Conservation (phyloP, 257 asterid species). For the Solanum phureja region DNA sequence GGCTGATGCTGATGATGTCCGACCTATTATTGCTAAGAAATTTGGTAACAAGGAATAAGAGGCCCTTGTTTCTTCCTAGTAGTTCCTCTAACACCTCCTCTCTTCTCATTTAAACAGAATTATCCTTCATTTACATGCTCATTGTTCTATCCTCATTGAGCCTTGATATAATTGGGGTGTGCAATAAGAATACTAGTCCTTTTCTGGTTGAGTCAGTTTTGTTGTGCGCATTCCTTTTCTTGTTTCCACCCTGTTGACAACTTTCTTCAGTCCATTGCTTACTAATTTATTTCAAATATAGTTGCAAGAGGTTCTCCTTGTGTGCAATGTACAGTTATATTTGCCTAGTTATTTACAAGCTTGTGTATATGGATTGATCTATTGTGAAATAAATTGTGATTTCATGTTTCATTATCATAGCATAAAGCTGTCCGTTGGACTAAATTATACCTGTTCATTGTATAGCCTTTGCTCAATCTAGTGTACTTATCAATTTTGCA, state of each 20-base stretch:
- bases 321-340: slow-evolving; percentile 45
- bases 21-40: slow-evolving; percentile 86
- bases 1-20: slow-evolving; percentile 85
- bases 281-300: slow-evolving; percentile 39
- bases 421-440: background rate
- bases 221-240: background rate
- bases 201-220: slow-evolving; percentile 28
- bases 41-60: slow-evolving; percentile 96
- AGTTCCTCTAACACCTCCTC: slow-evolving; percentile 31
- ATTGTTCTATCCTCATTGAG: slow-evolving; percentile 33
- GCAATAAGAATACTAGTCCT: slow-evolving; percentile 20
- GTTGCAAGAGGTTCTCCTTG: slow-evolving; percentile 28
- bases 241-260: slow-evolving; percentile 4
- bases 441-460: background rate
- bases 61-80: slow-evolving; percentile 40
- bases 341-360: background rate
- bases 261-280: slow-evolving; percentile 14
- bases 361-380: slow-evolving; percentile 1
- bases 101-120: slow-evolving; percentile 4
- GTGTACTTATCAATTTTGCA: background rate
- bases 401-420: background rate
- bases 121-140: slow-evolving; percentile 35
- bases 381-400: slow-evolving; percentile 1
- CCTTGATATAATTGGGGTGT: slow-evolving; percentile 33
- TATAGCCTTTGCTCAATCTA: background rate